phyloP scores from a whole-genome alignment of 2,329 filamentous ascomycete species.

The Neonectria coccinea region DNA sequence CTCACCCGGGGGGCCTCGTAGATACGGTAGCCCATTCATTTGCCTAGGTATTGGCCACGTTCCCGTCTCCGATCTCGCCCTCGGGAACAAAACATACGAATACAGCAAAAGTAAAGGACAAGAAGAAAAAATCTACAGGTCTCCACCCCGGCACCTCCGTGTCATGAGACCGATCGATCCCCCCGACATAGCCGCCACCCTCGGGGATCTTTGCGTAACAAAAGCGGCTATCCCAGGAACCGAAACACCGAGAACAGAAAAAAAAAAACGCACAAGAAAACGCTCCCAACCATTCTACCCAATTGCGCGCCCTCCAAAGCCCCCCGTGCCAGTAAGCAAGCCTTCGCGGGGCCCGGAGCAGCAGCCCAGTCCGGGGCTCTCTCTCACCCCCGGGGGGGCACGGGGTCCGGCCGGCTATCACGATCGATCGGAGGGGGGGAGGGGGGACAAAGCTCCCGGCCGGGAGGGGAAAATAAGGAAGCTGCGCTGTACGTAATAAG shows the following conservation, averaged over 20 bases:
- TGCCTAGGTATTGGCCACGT: conserved; percentile 14
- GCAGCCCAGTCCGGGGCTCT: conserved; percentile 3
- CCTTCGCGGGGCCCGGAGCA: neutral
- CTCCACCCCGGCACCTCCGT: conserved; percentile 24
- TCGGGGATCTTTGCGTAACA: neutral
- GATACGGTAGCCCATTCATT: neutral
- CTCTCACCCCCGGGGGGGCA: conserved; percentile 22
- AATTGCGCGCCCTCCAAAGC: neutral
- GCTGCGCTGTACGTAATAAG: neutral
- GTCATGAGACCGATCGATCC: conserved; percentile 11
- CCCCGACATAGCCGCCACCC: conserved; percentile 1
- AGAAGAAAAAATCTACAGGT: neutral
- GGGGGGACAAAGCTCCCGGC: neutral
- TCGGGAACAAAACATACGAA: neutral
- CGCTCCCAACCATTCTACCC: neutral
- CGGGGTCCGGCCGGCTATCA: conserved; percentile 22
- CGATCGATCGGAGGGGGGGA: neutral
- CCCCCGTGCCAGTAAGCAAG: conserved; percentile 13
- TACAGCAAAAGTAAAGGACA: neutral
- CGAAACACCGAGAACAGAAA: neutral
- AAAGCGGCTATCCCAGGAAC: conserved; percentile 3
- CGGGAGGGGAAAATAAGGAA: neutral
- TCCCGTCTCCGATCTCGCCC: conserved; percentile 25
- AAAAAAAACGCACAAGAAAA: neutral
- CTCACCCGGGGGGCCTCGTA: neutral